These are phyloP conservation scores for Zygotorulaspora chibaensis DNA, from an alignment of 805 yeast genomes.

Conservation along the genomic window DNA sequence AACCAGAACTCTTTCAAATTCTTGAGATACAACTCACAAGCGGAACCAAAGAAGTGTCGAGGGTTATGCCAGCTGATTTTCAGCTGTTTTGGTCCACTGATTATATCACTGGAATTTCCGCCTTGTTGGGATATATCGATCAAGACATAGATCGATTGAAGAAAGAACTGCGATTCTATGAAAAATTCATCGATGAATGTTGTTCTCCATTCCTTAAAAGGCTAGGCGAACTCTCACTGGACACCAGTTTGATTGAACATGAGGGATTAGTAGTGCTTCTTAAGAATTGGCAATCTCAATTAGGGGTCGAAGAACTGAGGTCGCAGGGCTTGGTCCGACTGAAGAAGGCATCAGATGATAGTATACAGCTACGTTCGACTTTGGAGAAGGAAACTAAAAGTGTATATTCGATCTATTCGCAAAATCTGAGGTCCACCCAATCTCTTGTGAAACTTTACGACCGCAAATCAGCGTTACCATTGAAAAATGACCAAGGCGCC, in stretches of 20 bases:
- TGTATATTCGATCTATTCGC: conserved; percentile 10
- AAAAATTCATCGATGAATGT: conserved; percentile 18
- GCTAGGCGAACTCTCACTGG: background rate
- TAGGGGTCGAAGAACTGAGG: conserved; percentile 5
- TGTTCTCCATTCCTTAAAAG: conserved; percentile 12
- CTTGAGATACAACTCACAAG: too few species aligned
- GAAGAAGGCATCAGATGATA: conserved; percentile 4
- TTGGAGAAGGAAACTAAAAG: conserved; percentile 8
- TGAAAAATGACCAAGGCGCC: too few species aligned
- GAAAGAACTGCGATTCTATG: conserved; percentile 17
- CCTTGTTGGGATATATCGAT: conserved; percentile 19
- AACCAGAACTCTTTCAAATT: too few species aligned
- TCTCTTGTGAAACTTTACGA: conserved; percentile 3
- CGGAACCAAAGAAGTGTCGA: background rate
- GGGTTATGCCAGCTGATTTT: background rate
- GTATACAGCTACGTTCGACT: conserved; percentile 8
- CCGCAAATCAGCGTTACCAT: conserved; percentile 1
- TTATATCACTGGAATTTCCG: conserved; percentile 28
- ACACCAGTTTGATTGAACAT: conserved; percentile 2
- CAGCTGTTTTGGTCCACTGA: conserved; percentile 35
- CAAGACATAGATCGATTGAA: conserved; percentile 18
- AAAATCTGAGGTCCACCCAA: conserved; percentile 11
- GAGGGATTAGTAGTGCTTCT: conserved; percentile 2
- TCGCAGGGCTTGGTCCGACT: conserved; percentile 10
- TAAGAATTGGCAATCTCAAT: background rate